Conservation (phyloP, 306 rosid genomes). For the Quercus agrifolia region DNA sequence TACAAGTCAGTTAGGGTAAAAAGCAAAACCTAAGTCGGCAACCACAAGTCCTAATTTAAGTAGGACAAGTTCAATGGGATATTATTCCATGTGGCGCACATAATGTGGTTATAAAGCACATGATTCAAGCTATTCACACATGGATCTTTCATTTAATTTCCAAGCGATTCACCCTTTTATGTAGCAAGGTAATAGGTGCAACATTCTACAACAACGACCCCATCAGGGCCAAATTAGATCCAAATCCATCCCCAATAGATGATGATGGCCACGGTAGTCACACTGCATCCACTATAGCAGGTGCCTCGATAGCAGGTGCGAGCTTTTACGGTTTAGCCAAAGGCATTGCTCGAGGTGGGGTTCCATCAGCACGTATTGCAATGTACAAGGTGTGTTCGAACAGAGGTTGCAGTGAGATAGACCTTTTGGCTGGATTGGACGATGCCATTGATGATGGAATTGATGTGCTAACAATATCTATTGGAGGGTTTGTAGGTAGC, state of each 20-base stretch:
- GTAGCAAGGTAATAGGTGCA: too few relatives aligned
- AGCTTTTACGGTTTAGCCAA: slow-evolving; percentile 56
- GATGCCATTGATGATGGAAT: slow-evolving; percentile 86
- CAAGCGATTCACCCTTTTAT: too few relatives aligned
- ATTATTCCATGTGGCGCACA: too few relatives aligned
- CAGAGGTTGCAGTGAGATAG: slow-evolving; percentile 67
- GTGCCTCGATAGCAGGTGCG: slow-evolving; percentile 35
- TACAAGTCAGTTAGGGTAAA: too few relatives aligned
- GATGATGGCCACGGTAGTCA: slow-evolving; percentile 71
- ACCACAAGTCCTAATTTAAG: too few relatives aligned
- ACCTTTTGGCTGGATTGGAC: slow-evolving; percentile 66
- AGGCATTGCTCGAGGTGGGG: slow-evolving; percentile 82
- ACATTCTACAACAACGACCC: too few relatives aligned
- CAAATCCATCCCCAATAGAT: slow-evolving; percentile 37
- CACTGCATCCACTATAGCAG: slow-evolving; percentile 58
- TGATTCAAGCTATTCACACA: too few relatives aligned
- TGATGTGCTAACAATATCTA: slow-evolving; percentile 58
- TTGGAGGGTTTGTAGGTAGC: slow-evolving; percentile 32
- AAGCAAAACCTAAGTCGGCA: too few relatives aligned
- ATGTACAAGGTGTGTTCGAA: slow-evolving; percentile 2
- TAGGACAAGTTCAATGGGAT: too few relatives aligned
- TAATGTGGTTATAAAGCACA: too few relatives aligned
- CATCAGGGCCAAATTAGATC: too few relatives aligned
- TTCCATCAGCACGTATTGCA: slow-evolving; percentile 21
- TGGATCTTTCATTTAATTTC: too few relatives aligned